Conservation (phyloP, 768 basidiomycete species). For the Russula emetica region DNA sequence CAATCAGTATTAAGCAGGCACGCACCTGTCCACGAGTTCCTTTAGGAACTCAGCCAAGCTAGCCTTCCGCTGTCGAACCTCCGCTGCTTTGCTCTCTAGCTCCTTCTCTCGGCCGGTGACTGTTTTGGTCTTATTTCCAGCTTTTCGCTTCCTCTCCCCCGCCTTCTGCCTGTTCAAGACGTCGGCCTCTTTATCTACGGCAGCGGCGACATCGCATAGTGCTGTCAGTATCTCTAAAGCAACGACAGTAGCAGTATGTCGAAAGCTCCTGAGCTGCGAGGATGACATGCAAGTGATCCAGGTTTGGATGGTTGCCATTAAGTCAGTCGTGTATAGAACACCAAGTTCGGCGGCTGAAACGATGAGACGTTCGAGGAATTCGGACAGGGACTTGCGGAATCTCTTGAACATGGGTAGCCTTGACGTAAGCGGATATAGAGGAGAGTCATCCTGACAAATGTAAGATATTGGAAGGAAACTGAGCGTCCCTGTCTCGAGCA, state of each 20-base stretch:
- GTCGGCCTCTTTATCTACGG: constrained; percentile 83
- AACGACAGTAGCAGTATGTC: constrained; percentile 92
- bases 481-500: constrained; percentile 7
- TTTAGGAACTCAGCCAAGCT: constrained; percentile 77
- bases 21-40: constrained; percentile 89
- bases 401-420: constrained; percentile 81
- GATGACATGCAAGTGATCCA: constrained; percentile 97
- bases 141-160: constrained; percentile 80
- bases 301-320: constrained; percentile 76
- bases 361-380: constrained; percentile 79
- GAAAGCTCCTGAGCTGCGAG: constrained; percentile 89
- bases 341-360: constrained; percentile 73
- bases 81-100: constrained; percentile 70
- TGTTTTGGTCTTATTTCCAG: constrained; percentile 41
- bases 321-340: constrained; percentile 70
- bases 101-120: constrained; percentile 52
- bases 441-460: constrained; percentile 61
- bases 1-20: constrained; percentile 11
- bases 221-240: constrained; percentile 85
- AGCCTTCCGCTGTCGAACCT: constrained; percentile 67
- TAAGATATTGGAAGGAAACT: neutral
- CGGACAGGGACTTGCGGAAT: constrained; percentile 79
- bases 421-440: constrained; percentile 86
- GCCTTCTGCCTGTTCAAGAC: constrained; percentile 78
- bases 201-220: constrained; percentile 79